These are phyloP conservation scores for Ceratocystis albifundus DNA, from an alignment of 2,329 filamentous ascomycete genomes.

Conservation along the genomic window DNA sequence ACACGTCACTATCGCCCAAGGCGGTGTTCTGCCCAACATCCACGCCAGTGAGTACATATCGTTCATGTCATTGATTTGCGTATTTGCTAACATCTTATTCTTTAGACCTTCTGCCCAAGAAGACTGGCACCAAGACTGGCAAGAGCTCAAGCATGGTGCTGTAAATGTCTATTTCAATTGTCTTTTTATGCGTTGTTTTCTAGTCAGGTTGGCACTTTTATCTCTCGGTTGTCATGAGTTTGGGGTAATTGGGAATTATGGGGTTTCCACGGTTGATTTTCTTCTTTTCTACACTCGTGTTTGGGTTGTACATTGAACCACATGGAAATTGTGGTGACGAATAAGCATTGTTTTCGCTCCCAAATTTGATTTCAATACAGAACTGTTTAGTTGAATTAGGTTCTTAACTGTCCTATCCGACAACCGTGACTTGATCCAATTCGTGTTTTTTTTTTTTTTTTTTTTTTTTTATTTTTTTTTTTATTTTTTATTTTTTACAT, in stretches of 20 bases:
- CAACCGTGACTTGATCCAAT: too few relatives aligned
- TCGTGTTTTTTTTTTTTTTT: too few relatives aligned
- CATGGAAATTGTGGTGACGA: slow-evolving; percentile 52
- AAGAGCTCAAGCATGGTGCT: slow-evolving; percentile 92
- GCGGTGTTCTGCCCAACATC: slow-evolving; percentile 94
- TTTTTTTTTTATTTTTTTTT: too few relatives aligned
- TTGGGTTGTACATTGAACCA: slow-evolving; percentile 62
- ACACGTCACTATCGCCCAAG: slow-evolving; percentile 92
- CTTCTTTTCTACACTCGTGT: slow-evolving; percentile 45
- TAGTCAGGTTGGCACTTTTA: slow-evolving; percentile 47
- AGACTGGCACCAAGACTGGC: slow-evolving; percentile 82
- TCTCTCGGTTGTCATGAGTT: slow-evolving; percentile 63
- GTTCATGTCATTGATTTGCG: slow-evolving; percentile 26
- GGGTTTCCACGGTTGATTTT: slow-evolving; percentile 48
- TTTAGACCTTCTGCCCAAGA: slow-evolving; percentile 94
- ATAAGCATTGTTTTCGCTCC: slow-evolving; percentile 37
- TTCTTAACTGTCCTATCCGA: too few relatives aligned
- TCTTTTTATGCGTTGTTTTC: slow-evolving; percentile 35
- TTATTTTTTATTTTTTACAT: too few relatives aligned
- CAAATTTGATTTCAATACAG: slow-evolving; percentile 21
- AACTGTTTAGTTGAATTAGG: neutral
- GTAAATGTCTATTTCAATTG: slow-evolving; percentile 51
- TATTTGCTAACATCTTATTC: slow-evolving; percentile 32
- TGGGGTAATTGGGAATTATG: slow-evolving; percentile 57
- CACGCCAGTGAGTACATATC: slow-evolving; percentile 64